A percentile compares a stretch with the other conserved stretches of the same genome.
phyloP scores from a whole-genome alignment of 2,329 filamentous ascomycete genomes.

The Trichoderma harzianum region DNA sequence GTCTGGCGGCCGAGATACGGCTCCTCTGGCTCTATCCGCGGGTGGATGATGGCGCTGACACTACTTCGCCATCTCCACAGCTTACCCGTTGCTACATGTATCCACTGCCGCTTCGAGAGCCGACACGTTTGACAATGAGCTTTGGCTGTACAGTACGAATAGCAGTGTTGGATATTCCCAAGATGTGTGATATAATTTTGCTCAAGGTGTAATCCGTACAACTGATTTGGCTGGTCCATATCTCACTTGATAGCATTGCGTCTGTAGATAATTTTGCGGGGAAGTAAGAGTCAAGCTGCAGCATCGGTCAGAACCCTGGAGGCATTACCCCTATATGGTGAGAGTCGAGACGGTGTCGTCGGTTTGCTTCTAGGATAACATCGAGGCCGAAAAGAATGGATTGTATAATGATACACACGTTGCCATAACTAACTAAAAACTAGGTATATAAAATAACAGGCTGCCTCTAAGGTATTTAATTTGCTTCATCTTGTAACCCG shows the following conservation, averaged over 20 bases:
- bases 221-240: background rate
- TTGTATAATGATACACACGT: background rate
- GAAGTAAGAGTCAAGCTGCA: background rate
- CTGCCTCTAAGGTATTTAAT: background rate
- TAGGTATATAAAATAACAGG: background rate
- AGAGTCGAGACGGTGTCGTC: background rate
- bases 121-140: background rate
- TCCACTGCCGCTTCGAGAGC: background rate
- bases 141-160: background rate
- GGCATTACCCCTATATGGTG: background rate
- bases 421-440: slow-evolving; percentile 3
- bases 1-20: background rate
- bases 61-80: background rate
- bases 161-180: background rate
- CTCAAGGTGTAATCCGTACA: background rate
- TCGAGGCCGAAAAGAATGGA: background rate
- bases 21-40: slow-evolving; percentile 3
- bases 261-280: background rate
- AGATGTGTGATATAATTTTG: background rate
- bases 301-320: background rate
- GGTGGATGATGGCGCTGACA: background rate
- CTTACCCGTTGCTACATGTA: background rate
- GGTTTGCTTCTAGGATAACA: background rate
- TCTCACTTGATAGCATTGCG: background rate
- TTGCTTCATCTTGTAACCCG: background rate